Evolutionary conservation across 2,329 filamentous ascomycete genomes (phyloP).

Genomic region (Alternaria gaisen): DNA sequence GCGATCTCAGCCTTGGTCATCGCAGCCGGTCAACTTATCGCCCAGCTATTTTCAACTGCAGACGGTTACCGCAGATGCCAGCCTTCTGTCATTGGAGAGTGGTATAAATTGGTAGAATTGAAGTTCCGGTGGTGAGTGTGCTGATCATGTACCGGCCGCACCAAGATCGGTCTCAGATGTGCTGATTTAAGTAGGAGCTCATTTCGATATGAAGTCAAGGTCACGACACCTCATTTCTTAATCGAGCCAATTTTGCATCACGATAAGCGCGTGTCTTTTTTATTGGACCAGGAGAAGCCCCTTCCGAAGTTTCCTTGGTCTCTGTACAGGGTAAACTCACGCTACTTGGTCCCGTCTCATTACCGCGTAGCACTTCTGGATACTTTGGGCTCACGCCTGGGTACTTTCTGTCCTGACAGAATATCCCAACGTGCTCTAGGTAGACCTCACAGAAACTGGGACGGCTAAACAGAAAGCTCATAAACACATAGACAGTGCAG

Average conservation of each 20-base stretch:
- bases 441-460: no score
- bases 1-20: slow-evolving; percentile 17
- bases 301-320: not conserved
- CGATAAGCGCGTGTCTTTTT: not conserved
- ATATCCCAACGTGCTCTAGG: no score
- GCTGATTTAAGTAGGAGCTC: not conserved
- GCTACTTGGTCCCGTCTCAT: not conserved
- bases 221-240: slow-evolving; percentile 22
- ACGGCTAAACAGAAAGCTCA: no score
- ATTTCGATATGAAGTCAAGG: slow-evolving; percentile 16
- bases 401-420: not conserved
- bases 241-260: no score
- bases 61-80: slow-evolving; percentile 23
- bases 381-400: not conserved
- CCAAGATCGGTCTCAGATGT: no score
- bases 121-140: slow-evolving; percentile 5
- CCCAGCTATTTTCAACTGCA: slow-evolving; percentile 21
- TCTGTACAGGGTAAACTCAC: not conserved
- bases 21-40: slow-evolving; percentile 7
- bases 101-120: not conserved
- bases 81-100: slow-evolving; percentile 10
- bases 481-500: no score
- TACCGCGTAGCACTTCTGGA: not conserved
- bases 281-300: not conserved
- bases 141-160: not conserved